Evolutionary conservation across 306 rosid species (phyloP).

Genomic region (Abrus pulchellus): DNA sequence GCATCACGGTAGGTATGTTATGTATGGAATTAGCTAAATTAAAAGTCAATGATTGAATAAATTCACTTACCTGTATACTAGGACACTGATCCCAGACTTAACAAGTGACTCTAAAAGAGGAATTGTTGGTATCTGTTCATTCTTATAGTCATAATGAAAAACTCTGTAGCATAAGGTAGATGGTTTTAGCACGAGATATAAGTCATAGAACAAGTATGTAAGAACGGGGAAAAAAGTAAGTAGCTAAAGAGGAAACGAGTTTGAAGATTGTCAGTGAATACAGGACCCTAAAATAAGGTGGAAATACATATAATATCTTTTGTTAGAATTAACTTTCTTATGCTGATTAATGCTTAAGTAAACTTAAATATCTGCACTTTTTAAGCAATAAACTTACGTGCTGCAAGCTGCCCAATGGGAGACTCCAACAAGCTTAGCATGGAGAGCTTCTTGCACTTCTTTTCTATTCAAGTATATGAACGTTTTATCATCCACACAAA

Average conservation of each 20-base stretch:
- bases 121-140: constrained; percentile 46
- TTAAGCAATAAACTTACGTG: constrained; percentile 50
- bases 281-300: background rate
- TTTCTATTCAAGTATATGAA: constrained; percentile 63
- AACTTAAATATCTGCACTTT: background rate
- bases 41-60: no score
- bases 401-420: constrained; percentile 65
- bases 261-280: background rate
- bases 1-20: background rate
- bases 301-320: background rate
- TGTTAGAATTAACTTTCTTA: background rate
- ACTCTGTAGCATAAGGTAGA: constrained; percentile 16
- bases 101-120: constrained; percentile 49
- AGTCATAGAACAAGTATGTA: background rate
- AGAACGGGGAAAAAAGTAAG: background rate
- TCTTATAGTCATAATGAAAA: constrained; percentile 40
- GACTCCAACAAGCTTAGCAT: constrained; percentile 71
- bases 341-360: background rate
- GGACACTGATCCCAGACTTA: constrained; percentile 49
- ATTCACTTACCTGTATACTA: constrained; percentile 52
- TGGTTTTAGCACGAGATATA: background rate
- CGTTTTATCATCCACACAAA: constrained; percentile 68
- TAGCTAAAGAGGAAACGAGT: background rate
- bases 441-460: constrained; percentile 72
- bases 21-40: background rate